These are phyloP conservation scores for Cercospora janseana DNA, from an alignment of 2,329 filamentous ascomycete species.

Conservation along the genomic window DNA sequence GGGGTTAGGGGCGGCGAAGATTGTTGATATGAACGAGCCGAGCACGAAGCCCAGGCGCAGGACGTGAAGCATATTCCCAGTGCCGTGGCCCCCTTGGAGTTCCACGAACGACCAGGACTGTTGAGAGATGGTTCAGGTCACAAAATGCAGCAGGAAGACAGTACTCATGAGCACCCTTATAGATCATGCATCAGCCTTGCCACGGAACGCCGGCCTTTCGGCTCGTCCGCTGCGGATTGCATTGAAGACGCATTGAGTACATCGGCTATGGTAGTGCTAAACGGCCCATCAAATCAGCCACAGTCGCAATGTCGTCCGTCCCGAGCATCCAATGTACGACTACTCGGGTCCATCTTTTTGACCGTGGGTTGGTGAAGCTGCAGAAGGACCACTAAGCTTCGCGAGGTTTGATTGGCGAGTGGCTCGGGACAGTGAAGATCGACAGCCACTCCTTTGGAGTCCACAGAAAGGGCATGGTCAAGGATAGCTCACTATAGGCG, in stretches of 20 bases:
- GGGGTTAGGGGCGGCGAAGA: slow-evolving; percentile 12
- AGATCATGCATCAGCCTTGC: too few relatives aligned
- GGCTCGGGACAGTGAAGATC: background rate
- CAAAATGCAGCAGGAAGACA: too few relatives aligned
- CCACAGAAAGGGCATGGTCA: too few relatives aligned
- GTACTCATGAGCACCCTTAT: too few relatives aligned
- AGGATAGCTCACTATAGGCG: too few relatives aligned
- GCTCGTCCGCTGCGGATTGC: background rate
- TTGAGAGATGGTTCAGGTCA: too few relatives aligned
- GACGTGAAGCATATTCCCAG: background rate
- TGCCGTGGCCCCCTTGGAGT: background rate
- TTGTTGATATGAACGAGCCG: slow-evolving; percentile 2
- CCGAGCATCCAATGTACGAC: background rate
- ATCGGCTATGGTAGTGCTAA: background rate
- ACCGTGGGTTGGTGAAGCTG: background rate
- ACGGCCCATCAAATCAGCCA: background rate
- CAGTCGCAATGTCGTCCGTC: background rate
- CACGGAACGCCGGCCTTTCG: too few relatives aligned
- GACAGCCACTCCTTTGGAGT: background rate
- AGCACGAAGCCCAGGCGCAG: slow-evolving; percentile 1
- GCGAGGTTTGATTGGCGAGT: background rate
- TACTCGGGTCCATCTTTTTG: background rate
- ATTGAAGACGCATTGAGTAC: background rate
- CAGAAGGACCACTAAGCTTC: background rate
- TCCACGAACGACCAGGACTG: too few relatives aligned